Conservation (phyloP, 306 rosid genomes). For the Vigna radiata region DNA sequence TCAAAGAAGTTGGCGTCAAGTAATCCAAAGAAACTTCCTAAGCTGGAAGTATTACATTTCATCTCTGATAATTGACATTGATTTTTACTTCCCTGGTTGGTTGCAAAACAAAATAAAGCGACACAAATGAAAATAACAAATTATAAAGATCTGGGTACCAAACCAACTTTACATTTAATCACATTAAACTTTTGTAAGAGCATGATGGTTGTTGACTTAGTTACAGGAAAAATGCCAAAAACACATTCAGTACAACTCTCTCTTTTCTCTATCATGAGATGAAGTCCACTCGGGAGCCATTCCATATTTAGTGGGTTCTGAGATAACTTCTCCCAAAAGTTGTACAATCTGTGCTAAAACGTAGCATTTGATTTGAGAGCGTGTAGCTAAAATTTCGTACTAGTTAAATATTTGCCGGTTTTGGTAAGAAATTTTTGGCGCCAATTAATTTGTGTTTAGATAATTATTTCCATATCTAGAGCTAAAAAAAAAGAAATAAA, state of each 20-base stretch:
- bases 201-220: background rate
- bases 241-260: background rate
- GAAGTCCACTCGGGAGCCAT: background rate
- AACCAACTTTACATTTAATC: background rate
- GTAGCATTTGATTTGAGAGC: background rate
- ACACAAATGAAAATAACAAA: slow-evolving; percentile 10
- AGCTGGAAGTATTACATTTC: slow-evolving; percentile 43
- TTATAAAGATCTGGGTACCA: background rate
- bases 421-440: background rate
- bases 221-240: background rate
- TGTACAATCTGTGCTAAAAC: background rate
- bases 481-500: too few relatives aligned
- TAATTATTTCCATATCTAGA: too few relatives aligned
- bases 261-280: background rate
- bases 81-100: slow-evolving; percentile 60
- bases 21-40: slow-evolving; percentile 55
- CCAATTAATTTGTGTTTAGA: background rate
- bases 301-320: background rate
- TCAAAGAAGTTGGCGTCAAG: slow-evolving; percentile 75
- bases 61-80: slow-evolving; percentile 37
- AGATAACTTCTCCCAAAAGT: background rate
- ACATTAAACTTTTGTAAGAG: background rate
- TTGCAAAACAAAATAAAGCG: slow-evolving; percentile 2
- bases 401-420: background rate
- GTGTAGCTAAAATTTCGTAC: background rate